Base-by-base conservation (phyloP, 768 basidiomycete species). In the Sarcodon aspratus region DNA sequence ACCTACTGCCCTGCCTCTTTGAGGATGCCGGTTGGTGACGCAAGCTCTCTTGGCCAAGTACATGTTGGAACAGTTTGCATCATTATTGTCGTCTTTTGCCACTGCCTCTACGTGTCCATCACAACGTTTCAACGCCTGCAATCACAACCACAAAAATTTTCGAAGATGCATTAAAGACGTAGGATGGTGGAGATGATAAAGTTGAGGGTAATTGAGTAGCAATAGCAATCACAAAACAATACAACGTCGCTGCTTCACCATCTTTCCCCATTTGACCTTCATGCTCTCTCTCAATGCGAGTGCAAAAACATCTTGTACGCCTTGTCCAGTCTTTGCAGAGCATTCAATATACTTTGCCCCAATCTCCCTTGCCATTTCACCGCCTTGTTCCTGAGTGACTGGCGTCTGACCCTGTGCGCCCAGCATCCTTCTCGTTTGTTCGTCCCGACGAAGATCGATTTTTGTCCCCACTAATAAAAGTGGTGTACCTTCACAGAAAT, bases 321-420 rank as follows among this genome's bases (percentile, higher is more conserved):
- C 91, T 12, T 68, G 70, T 5, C 93, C 90, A n/a, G 80, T 82
- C 70, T 95, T 97, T 43, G 94, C 89, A 33, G 85, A 88, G 66
- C 96, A 98, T 64, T 99, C 95, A 52, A 84, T 73, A 63, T 98
- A 99, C 63, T 80, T 76, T 13, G 93, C 93, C 21, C 93, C 92
- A 46, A 99, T 98, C 59, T 94, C 89, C 59, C 80, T 80, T 21
- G 95, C 95, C 21, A 95, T 85, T n/a, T 69, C 70, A 3, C 71
- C 74, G 1, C 95, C 96, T 59, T 92, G 90, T 54, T 86, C 84
- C 3, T 85, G 63, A 1, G 86, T 79, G 53, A 99, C 78, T 6
- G 96, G 88, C 17, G 70, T 67, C 54, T 80, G 81, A 6, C 89
- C 95, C 58, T 98, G 95, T 1, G 96, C 94, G 40, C 78, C 76